Evolutionary conservation across 768 basidiomycete genomes (phyloP), one percentile per base, ranked within the genome.

Genomic region (Macrocybe gigantea): DNA sequence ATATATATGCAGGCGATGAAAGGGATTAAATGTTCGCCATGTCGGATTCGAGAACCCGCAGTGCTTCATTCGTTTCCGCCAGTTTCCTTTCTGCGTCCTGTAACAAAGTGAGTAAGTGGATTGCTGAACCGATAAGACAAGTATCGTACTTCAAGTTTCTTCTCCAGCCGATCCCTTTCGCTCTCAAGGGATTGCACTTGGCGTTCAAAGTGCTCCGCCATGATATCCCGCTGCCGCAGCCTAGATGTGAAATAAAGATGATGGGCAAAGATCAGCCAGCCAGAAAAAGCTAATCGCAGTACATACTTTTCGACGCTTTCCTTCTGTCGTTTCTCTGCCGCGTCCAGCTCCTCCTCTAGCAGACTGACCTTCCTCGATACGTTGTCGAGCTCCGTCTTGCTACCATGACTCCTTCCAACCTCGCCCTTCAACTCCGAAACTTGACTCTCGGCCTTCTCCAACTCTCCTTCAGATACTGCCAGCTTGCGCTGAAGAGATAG

Each of bases 141-240:
- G 31, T 30, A 12, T 68, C 80, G 59, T 59, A 92, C 93, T 76
- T 94, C 94, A 71, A 80, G 88, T 70, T 95, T 97, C 77, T 85
- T 80, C 80, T 96, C 94, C 90, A 88, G 93, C 36, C 64, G 59
- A 64, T 98, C 95, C 44, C 94, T 83, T 66, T 99, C 96, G 61
- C 88, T 82, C 64, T 97, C 94, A 41, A 80, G 73, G 38, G 88
- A 80, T 55, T 82, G 74, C 13, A 96, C 83, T 63, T 94, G 90
- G 42, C 93, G 82, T 70, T 97, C 95, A 63, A 91, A 96, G 71
- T 98, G 93, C 67, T 99, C 96, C 7, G 95, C 95, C 73, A 97
- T 99, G 68, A 98, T 87, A 63, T 99, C 96, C 49, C 95, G 93
- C 62, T 95, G 91, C 53, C 95, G 78, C 58, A 99, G 77, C 67